Base-by-base conservation (phyloP, 2,329 filamentous ascomycete genomes). In the Fusarium pilosicola region DNA sequence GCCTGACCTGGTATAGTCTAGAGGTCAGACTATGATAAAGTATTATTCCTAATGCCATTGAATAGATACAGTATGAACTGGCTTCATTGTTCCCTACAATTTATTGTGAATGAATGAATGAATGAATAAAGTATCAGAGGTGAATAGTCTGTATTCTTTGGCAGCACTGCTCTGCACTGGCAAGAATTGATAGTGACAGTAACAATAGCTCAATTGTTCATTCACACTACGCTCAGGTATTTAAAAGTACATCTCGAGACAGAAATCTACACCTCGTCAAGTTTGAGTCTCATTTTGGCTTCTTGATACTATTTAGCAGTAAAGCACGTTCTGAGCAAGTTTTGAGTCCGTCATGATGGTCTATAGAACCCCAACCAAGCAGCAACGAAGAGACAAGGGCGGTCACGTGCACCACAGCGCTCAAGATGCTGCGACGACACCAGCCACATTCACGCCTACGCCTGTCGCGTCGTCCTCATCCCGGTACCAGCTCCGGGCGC, bases 401-500 rank as follows among this genome's bases (percentile, higher is more conserved):
- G 55, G 58, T 74, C 71, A 74, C 71, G 71, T 75, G 74, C 73
- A 17, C 30, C 36, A 15, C 66, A 64, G 60, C 58, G 58, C 56
- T 36, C 44, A 62, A 65, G 58, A 59, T 32, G 32, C 38, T 39
- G 34, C 41, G 32, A 54, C 41, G 32, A 54, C 65, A 62, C 54
- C 62, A 72, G 71, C 74, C 71, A 74, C 75, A 68, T 65, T 67
- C 70, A 74, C 75, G 58, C 70, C 46, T 32, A 74, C 75, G 58
- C 70, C 46, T 36, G 48, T 44, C 54, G 52, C 61, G 60, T 48
- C 70, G 59, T 51, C 71, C 45, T 67, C 75, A 73, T 70, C 72
- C 73, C 74, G 68, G 39, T 75, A 77, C 60, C 61, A 68, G 58
- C 70, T 79, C 64, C 76, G 76, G 65, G 73, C 75, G 71, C 77